Base-by-base conservation (phyloP, 2,329 filamentous ascomycete species). In the Penicillium fuscoglaucum region DNA sequence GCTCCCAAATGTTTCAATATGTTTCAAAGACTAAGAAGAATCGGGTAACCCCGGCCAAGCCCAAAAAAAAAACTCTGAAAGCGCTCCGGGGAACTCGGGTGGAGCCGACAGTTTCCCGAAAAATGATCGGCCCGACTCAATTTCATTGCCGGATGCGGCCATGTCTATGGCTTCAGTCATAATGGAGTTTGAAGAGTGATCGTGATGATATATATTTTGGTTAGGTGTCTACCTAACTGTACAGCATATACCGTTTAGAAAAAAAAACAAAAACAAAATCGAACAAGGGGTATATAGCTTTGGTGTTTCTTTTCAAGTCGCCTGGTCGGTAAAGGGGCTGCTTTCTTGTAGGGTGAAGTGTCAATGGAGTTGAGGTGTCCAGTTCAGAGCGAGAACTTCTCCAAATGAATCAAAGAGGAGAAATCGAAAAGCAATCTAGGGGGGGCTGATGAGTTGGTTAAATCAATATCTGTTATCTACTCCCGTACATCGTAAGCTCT, bases 51-150 rank as follows among this genome's bases (percentile, higher is more conserved):
- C 53, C 37, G n/a, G 48, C 15, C 31, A 45, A n/a, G 49, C 39
- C 47, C n/a, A 17, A 51, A 35, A 52, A 43, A 50, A 52, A 48
- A 48, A 35, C 48, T 57, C 47, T 57, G 54, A 57, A 56, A 29
- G 52, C n/a, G 41, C 40, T 17, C 33, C 54, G 54, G 54, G 54
- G 54, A 57, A 52, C 31, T 35, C 7, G 13, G 44, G 54, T 57
- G 54, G 54, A 57, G n/a, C 54, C 54, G 17, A 15, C 12, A 39
- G 12, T 57, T 57, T 52, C 26, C 54, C 54, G 54, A 57, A 31
- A 35, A 9, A 17, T 21, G 39, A 53, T 57, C 54, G 54, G 54
- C 40, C 47, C 47, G 48, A 24, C 13, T 19, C 35, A 49, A 7
- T 35, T 35, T 24, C 31, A 35, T 35, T 56, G 15, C 47, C 48